A percentile compares a stretch with the other conserved stretches of the same genome.
Conservation (phyloP, 768 basidiomycete species). For the Collybia sordida region DNA sequence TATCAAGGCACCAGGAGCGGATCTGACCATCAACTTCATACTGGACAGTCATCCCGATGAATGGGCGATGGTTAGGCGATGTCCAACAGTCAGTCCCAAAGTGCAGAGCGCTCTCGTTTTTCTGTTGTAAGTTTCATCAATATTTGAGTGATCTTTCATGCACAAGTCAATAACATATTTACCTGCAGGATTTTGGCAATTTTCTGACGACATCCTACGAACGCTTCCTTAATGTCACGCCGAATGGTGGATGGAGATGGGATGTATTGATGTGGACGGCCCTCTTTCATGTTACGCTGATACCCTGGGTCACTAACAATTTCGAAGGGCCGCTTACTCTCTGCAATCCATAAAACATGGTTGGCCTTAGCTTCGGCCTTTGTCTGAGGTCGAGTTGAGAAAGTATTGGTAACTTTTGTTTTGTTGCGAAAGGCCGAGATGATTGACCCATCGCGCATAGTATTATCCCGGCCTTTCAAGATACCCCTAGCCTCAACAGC, state of each 20-base stretch:
- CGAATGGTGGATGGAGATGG: conserved; percentile 29
- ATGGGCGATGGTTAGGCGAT: conserved; percentile 10
- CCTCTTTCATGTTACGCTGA: conserved; percentile 27
- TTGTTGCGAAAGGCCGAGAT: conserved; percentile 23
- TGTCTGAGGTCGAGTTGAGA: conserved; percentile 22
- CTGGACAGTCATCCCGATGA: conserved; percentile 26
- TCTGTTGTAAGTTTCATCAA: background rate
- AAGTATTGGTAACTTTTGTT: conserved; percentile 23
- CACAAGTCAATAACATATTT: conserved; percentile 4
- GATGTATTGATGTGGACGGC: conserved; percentile 27
- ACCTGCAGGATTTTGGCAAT: conserved; percentile 30
- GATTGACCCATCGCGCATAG: conserved; percentile 18
- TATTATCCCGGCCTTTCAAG: background rate
- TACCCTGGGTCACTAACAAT: conserved; percentile 32
- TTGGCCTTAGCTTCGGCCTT: conserved; percentile 23
- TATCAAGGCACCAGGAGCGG: conserved; percentile 25
- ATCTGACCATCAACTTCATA: conserved; percentile 23
- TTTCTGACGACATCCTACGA: conserved; percentile 11
- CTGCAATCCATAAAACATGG: conserved; percentile 31
- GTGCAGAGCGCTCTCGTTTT: background rate
- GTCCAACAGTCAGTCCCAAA: background rate
- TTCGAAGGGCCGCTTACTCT: conserved; percentile 27
- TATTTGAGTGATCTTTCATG: background rate
- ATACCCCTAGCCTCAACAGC: conserved; percentile 2
- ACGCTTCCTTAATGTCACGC: conserved; percentile 26